Conservation (phyloP, 2,329 filamentous ascomycete genomes). For the Alternaria triticina region DNA sequence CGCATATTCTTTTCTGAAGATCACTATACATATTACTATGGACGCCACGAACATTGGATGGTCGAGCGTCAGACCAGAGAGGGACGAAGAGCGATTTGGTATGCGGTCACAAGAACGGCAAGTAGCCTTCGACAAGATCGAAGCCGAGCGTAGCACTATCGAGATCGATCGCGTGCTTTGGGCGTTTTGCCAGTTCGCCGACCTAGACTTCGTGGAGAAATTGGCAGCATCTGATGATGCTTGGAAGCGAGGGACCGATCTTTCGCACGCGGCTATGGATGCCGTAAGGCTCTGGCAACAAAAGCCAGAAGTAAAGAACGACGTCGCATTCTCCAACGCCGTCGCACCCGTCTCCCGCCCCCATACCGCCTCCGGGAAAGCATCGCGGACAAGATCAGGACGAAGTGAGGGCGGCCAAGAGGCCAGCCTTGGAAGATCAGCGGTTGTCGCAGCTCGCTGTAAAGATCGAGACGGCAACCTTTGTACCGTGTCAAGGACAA, state of each 20-base stretch:
- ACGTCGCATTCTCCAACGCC: background rate
- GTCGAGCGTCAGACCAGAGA: background rate
- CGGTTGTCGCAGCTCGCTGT: conserved; percentile 11
- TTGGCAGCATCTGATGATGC: background rate
- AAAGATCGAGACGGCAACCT: conserved; percentile 20
- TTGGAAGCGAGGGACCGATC: too few species aligned
- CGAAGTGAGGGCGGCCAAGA: conserved; percentile 6
- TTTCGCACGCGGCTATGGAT: background rate
- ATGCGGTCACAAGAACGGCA: background rate
- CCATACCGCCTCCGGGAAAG: background rate
- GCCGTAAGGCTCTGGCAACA: background rate
- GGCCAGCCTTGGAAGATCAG: conserved; percentile 9
- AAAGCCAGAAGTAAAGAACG: background rate
- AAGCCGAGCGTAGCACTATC: background rate
- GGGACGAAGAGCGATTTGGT: background rate
- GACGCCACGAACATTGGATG: background rate
- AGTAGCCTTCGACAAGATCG: background rate
- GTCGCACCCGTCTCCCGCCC: background rate
- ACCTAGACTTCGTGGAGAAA: background rate
- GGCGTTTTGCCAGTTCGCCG: conserved; percentile 12
- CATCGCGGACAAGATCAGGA: conserved; percentile 13
- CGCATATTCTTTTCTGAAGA: background rate
- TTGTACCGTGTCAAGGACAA: conserved; percentile 20
- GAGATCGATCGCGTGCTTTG: background rate
- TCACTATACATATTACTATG: background rate